Evolutionary conservation across 208 protist genomes (phyloP).

Genomic region (Lotmaria passim): DNA sequence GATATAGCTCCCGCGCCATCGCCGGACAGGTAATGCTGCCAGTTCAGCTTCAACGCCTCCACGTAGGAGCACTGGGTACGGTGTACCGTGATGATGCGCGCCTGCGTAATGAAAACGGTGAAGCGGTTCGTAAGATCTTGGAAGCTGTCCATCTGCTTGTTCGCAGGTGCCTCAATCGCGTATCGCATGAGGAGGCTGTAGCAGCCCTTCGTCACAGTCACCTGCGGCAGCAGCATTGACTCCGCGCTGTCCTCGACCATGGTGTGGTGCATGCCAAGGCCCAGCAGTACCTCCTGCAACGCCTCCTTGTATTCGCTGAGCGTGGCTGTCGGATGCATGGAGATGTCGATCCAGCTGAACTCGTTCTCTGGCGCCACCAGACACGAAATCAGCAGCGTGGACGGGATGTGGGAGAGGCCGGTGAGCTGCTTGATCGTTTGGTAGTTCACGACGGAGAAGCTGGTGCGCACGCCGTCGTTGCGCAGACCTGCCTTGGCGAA

Average conservation of each 20-base stretch:
- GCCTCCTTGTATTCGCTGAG: constrained; percentile 64
- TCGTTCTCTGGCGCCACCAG: constrained; percentile 33
- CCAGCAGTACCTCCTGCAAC: constrained; percentile 55
- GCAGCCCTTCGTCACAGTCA: constrained; percentile 53
- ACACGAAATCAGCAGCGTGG: constrained; percentile 73
- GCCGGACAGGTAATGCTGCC: constrained; percentile 30
- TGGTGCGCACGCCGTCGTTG: constrained; percentile 60
- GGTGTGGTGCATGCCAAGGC: constrained; percentile 57
- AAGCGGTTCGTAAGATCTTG: constrained; percentile 84
- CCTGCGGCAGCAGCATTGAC: constrained; percentile 79
- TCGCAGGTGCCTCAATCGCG: constrained; percentile 45
- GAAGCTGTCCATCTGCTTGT: constrained; percentile 60
- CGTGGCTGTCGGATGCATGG: constrained; percentile 63
- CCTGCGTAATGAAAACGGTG: constrained; percentile 52
- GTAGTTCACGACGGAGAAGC: constrained; percentile 63
- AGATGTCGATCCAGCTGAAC: constrained; percentile 72
- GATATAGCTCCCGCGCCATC: not conserved
- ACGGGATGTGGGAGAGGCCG: constrained; percentile 53
- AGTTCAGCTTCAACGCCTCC: constrained; percentile 69
- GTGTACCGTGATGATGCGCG: constrained; percentile 71
- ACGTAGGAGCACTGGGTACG: constrained; percentile 68
- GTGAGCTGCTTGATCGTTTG: constrained; percentile 66
- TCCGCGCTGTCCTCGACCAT: constrained; percentile 62
- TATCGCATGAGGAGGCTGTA: constrained; percentile 73
- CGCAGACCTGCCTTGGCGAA: constrained; percentile 58